Conservation (phyloP, 495 filamentous ascomycete genomes). For the Daldinia vernicosa region DNA sequence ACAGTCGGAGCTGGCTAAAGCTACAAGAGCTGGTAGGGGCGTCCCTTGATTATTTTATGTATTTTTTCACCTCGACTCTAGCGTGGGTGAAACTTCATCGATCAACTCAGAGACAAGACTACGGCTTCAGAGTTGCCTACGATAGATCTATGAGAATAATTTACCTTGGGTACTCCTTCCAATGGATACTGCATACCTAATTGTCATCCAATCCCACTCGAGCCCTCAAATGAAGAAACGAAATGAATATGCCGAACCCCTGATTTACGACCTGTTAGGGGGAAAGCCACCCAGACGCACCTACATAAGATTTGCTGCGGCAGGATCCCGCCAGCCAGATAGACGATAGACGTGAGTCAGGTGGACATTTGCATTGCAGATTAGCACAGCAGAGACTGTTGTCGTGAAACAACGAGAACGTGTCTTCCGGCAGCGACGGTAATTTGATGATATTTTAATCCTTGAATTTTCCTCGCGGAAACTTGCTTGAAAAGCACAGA, state of each 20-base stretch:
- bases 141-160: too few species aligned
- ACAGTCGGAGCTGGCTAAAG: constrained; percentile 70
- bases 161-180: too few species aligned
- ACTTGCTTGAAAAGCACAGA: background rate
- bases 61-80: too few species aligned
- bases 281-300: background rate
- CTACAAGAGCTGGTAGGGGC: constrained; percentile 53
- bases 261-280: too few species aligned
- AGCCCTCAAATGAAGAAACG: too few species aligned
- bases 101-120: too few species aligned
- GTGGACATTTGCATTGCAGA: constrained; percentile 2
- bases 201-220: too few species aligned
- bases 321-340: background rate
- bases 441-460: background rate
- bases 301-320: background rate
- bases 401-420: constrained; percentile 17
- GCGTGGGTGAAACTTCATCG: too few species aligned
- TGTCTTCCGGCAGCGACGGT: background rate
- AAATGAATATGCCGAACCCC: too few species aligned
- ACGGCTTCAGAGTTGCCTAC: too few species aligned
- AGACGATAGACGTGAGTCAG: background rate
- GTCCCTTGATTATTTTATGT: constrained; percentile 12
- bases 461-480: background rate
- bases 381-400: constrained; percentile 1
- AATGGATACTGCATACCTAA: too few species aligned